Evolutionary conservation across 805 yeast species (phyloP).

Genomic region (Candida ovalis): DNA sequence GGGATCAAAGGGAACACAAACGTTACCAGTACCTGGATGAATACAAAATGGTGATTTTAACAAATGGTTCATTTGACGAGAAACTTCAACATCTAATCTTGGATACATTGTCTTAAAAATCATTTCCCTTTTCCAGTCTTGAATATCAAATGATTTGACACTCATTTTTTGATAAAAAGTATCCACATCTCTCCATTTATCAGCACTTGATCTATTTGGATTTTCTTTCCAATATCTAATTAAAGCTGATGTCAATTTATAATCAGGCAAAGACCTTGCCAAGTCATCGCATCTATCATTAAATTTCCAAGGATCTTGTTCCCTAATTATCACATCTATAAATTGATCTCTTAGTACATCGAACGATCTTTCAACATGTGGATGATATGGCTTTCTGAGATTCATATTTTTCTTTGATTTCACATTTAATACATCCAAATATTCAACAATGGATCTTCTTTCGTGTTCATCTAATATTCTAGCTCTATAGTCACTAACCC

Average conservation of each 20-base stretch:
- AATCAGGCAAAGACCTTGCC: slow-evolving; percentile 60
- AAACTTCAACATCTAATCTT: slow-evolving; percentile 87
- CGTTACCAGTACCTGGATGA: slow-evolving; percentile 93
- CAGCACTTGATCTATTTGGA: slow-evolving; percentile 50
- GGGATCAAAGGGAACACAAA: slow-evolving; percentile 85
- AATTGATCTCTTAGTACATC: slow-evolving; percentile 63
- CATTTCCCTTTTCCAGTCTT: slow-evolving; percentile 75
- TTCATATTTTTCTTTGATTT: slow-evolving; percentile 48
- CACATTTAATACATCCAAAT: slow-evolving; percentile 66
- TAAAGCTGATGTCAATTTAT: slow-evolving; percentile 48
- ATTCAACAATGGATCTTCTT: slow-evolving; percentile 78
- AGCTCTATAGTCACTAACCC: slow-evolving; percentile 90
- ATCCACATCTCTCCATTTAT: slow-evolving; percentile 80
- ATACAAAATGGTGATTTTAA: slow-evolving; percentile 95
- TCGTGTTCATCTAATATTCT: slow-evolving; percentile 66
- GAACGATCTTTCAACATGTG: slow-evolving; percentile 75
- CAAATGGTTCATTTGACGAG: slow-evolving; percentile 84
- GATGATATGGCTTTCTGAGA: slow-evolving; percentile 81
- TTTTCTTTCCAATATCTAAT: slow-evolving; percentile 54
- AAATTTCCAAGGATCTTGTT: slow-evolving; percentile 84
- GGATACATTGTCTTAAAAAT: slow-evolving; percentile 83
- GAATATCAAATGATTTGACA: slow-evolving; percentile 38
- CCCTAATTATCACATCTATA: slow-evolving; percentile 59
- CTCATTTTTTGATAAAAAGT: slow-evolving; percentile 38
- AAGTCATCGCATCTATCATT: slow-evolving; percentile 53